Evolutionary conservation across 2,329 filamentous ascomycete species (phyloP).

Genomic region (Ophiobolus disseminans): DNA sequence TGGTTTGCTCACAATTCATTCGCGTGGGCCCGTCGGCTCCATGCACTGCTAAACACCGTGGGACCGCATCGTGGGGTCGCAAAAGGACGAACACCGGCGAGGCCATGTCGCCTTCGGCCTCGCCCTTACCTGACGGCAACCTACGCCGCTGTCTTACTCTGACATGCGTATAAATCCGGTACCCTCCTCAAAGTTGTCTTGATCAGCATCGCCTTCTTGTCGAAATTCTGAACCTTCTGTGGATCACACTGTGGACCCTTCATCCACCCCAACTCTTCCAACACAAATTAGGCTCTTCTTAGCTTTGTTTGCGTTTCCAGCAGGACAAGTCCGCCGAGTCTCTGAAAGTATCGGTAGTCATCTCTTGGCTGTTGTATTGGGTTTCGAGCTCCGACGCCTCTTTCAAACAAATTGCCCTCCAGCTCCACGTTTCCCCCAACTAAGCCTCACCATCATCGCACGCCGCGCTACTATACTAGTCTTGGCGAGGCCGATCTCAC

Average conservation of each 20-base stretch:
- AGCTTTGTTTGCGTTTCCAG: constrained; percentile 10
- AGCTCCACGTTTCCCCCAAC: constrained; percentile 14
- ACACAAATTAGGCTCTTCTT: constrained; percentile 9
- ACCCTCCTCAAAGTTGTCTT: neutral
- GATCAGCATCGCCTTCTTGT: constrained; percentile 10
- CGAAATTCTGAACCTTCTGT: constrained; percentile 13
- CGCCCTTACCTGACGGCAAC: neutral
- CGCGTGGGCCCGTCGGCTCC: constrained; percentile 19
- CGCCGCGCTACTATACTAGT: constrained; percentile 8
- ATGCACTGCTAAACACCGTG: constrained; percentile 17
- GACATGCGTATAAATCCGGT: neutral
- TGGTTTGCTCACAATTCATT: constrained; percentile 23
- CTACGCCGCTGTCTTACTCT: neutral
- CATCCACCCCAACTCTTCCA: neutral
- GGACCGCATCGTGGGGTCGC: constrained; percentile 25
- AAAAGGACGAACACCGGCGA: neutral
- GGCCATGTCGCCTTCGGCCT: constrained; percentile 1
- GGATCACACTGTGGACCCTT: constrained; percentile 16
- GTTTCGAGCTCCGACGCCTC: constrained; percentile 30
- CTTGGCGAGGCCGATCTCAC: constrained; percentile 21
- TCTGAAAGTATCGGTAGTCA: constrained; percentile 14
- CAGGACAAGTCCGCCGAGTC: constrained; percentile 11
- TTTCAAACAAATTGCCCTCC: constrained; percentile 32
- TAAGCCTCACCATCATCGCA: constrained; percentile 7
- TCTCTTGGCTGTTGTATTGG: constrained; percentile 26